These are phyloP conservation scores for Pythium brachiatum DNA, from an alignment of 352 stramenopile genomes.

Conservation along the genomic window DNA sequence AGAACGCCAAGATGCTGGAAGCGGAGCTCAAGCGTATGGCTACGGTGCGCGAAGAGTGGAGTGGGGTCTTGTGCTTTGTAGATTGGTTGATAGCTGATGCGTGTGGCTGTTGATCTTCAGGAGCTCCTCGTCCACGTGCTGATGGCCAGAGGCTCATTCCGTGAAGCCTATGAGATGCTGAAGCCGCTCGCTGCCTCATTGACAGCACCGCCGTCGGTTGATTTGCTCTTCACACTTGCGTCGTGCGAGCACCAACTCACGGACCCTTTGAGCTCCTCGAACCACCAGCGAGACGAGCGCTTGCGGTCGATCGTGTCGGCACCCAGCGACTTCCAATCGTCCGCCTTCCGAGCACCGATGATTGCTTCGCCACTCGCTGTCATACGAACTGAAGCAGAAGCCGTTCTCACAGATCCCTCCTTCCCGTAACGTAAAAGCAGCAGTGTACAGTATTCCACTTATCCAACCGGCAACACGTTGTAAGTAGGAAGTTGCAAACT, in stretches of 20 bases:
- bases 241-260: conserved; percentile 1
- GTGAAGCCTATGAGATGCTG: conserved; percentile 29
- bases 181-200: neutral
- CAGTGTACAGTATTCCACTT: neutral
- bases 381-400: neutral
- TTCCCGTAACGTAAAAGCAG: too few species aligned
- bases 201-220: neutral
- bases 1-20: conserved; percentile 33
- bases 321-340: neutral
- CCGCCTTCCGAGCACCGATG: too few species aligned
- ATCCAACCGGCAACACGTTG: too few species aligned
- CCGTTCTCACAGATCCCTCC: neutral
- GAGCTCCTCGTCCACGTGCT: conserved; percentile 48
- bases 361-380: neutral
- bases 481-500: neutral
- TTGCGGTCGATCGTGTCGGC: neutral
- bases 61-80: too few species aligned
- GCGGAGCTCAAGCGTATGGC: neutral
- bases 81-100: neutral
- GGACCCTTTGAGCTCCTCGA: neutral
- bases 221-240: conserved; percentile 1
- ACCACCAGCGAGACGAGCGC: neutral
- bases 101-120: conserved; percentile 14
- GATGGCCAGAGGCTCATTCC: conserved; percentile 23
- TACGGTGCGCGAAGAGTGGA: neutral